Percentiles rank a stretch among this genome's conserved stretches.
Conservation (phyloP, 768 basidiomycete species). For the Xanthoconium stramineum region DNA sequence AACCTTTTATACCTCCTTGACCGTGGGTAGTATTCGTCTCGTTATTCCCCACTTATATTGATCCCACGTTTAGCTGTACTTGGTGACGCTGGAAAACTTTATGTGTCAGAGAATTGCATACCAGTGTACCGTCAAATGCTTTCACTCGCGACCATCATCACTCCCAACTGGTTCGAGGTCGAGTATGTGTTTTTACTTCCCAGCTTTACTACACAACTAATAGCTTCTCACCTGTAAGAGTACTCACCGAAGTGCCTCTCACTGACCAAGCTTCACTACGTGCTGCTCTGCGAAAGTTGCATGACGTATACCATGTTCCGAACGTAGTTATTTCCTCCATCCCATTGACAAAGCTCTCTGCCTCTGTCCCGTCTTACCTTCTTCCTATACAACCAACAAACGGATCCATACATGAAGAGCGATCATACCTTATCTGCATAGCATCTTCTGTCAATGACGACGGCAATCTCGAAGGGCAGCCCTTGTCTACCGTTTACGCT, state of each 20-base stretch:
- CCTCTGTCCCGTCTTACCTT: constrained; percentile 47
- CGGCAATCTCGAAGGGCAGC: constrained; percentile 9
- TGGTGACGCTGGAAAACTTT: constrained; percentile 87
- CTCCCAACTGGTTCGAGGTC: constrained; percentile 97
- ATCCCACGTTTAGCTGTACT: constrained; percentile 66
- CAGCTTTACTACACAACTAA: not conserved
- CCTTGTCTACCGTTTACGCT: constrained; percentile 53
- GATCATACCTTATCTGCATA: constrained; percentile 73
- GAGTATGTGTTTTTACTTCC: constrained; percentile 54
- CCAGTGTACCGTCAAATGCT: constrained; percentile 82
- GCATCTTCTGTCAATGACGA: constrained; percentile 52
- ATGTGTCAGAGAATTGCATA: constrained; percentile 83
- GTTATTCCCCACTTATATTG: not conserved
- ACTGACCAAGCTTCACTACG: constrained; percentile 64
- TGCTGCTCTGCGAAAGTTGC: constrained; percentile 67
- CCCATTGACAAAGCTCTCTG: constrained; percentile 63
- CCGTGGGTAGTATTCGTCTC: constrained; percentile 52
- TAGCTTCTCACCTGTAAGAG: constrained; percentile 39
- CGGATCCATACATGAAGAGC: constrained; percentile 13
- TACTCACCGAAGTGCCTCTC: constrained; percentile 71
- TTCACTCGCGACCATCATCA: constrained; percentile 86
- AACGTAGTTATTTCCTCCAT: constrained; percentile 93
- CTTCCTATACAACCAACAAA: constrained; percentile 20
- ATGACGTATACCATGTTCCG: constrained; percentile 70
- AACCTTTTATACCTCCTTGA: constrained; percentile 84